phyloP scores from a whole-genome alignment of 169 alveolate genomes.

The Eimeria maxima region DNA sequence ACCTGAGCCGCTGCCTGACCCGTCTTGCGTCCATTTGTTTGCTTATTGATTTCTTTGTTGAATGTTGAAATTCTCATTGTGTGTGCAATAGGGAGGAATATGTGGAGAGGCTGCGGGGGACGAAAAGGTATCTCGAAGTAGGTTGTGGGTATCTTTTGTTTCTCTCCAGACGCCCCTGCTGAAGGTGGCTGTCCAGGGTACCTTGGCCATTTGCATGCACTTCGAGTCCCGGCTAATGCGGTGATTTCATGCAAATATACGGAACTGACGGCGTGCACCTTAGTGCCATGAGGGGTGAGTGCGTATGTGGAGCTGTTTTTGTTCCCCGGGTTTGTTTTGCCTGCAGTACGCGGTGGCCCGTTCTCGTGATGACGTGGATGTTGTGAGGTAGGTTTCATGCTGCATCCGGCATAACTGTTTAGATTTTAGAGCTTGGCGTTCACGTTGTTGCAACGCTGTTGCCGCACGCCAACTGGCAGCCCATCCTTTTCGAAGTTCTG shows the following conservation, averaged over 20 bases:
- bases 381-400: constrained; percentile 20
- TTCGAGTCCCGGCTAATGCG: background rate
- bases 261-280: background rate
- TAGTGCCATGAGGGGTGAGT: background rate
- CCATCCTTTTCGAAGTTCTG: background rate
- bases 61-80: background rate
- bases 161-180: background rate
- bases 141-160: background rate
- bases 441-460: background rate
- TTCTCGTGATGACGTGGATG: constrained; percentile 65
- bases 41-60: background rate
- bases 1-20: background rate
- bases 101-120: constrained; percentile 38
- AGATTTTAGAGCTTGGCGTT: background rate
- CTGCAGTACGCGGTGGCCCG: constrained; percentile 70
- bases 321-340: background rate
- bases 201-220: background rate
- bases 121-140: constrained; percentile 68
- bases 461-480: background rate
- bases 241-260: background rate
- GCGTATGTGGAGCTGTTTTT: background rate
- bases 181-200: background rate
- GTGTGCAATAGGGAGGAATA: constrained; percentile 9
- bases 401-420: background rate
- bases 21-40: background rate